Evolutionary conservation across 441 rosid species (phyloP), one percentile per base, ranked within the genome.

Genomic region (Kokia cookei): DNA sequence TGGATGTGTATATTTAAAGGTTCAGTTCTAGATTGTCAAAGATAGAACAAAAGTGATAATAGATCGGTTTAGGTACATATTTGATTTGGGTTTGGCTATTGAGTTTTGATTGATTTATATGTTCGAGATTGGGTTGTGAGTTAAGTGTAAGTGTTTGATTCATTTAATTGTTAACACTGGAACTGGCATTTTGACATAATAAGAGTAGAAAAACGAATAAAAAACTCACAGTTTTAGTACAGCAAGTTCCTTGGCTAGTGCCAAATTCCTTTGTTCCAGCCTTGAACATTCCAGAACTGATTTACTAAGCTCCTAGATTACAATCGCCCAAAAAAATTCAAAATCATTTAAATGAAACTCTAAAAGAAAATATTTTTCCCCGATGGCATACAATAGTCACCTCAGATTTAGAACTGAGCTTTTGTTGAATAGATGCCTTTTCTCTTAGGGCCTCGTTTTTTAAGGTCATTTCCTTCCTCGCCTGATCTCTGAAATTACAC

Each of bases 221-320:
- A 17, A 40, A 24, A 79, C 93, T 50, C 75, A 91, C 99, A 95
- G 74, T 85, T 91, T 95, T 48, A 95, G 86, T 13, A 94, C 82
- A 35, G 96, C 95, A 45, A 95, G 91, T 84, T 95, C 97, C 83
- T 95, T 91, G 65, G 96, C 98, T 72, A 93, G 78, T n/a, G 93
- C 91, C 89, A 90, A 83, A 73, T 82, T 91, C 79, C 86, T 88
- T 51, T 89, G 91, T 53, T 91, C 83, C 78, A 89, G 80, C 83
- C 82, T 86, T 60, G 75, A 73, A 79, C 89, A 78, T 77, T 88
- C 87, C 24, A 67, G 76, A 55, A 77, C 78, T 73, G 85, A 79
- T 60, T 80, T 81, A 76, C 82, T 80, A 72, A 87, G 86, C 75
- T 91, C 98, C 97, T 93, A 75, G 17, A 75, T 73, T 69, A 77